Base-by-base conservation (phyloP, 805 yeast species). In the Saturnispora dispora region DNA sequence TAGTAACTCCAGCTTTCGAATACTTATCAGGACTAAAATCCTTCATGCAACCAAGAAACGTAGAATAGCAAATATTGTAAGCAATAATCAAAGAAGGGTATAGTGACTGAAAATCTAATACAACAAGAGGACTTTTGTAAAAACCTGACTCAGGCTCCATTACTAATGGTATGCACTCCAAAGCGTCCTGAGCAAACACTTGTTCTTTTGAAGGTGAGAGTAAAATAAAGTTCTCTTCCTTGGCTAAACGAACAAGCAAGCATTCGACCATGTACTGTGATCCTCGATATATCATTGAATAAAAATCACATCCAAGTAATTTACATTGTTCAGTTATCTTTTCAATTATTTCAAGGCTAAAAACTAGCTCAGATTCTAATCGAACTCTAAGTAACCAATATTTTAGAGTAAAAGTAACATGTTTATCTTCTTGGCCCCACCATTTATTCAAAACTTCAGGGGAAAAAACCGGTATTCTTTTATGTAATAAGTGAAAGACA, bases 181-280 rank as follows among this genome's bases (percentile, higher is more conserved):
- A 68, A 0, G 98, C 84, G 55, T 82, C 83, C 73, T 90, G 96
- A 37, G 81, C 76, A 59, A 85, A 85, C 0, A 93, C 97, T 55
- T 88, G 87, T 43, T 75, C 69, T 59, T 85, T 83, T 28, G 87
- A 80, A 0, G 99, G 96, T 0, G 96, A 85, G 5, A 83, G 68
- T 51, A 89, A 62, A 41, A 91, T 64, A 48, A 75, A 79, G 61
- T 85, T 85, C 61, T 89, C 96, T 2, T 81, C 71, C 58, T 88
- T 88, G 25, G 93, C 78, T 18, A 93, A 66, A 50, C 99, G 68
- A 3, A 79, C 67, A 56, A 93, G 67, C 37, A 90, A 74, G 1
- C 97, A 86, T 62, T 93, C 99, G 2, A 93, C 96, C 62, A 88
- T 90, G 63, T 75, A 93, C 62, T 93, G 99, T 0, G 98, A 91